Base-by-base conservation (phyloP, 164 flowering plant species). In the Echeveria elegans region DNA sequence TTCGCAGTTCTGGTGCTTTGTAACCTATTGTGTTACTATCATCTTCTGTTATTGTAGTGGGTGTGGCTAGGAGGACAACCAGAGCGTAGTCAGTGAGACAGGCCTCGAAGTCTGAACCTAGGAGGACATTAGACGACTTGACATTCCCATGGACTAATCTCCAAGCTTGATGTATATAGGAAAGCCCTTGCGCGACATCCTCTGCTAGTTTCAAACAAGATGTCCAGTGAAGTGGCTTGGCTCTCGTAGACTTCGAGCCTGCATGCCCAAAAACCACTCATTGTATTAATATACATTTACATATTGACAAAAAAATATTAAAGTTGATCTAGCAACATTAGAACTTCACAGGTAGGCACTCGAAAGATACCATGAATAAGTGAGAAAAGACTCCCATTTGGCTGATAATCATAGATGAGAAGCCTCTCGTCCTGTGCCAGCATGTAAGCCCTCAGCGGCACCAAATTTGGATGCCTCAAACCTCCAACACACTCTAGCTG, bases 171-270 rank as follows among this genome's bases (percentile, higher is more conserved):
- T 94, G 99, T 71, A 94, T 85, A 81, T 87, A 87, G 66, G 90
- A 81, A n/a, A 94, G 88, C 21, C 99, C 99, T 60, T 89, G 96
- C 1, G 96, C 96, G n/a, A 88, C 83, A 61, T 91, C 99, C 67
- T 89, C 99, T n/a, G 97, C 99, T 76, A 94, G 92, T 69, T 94
- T 94, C 69, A 94, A 72, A 80, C 99, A 91, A 32, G 97, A 91
- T 6, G 97, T 94, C 99, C 99, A 94, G 77, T 94, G 98, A 1
- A 94, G 84, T 21, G 98, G 98, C 82, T 85, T 94, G 16, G 96
- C 88, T 64, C 88, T 79, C 6, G 85, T 53, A 60, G 97, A 90
- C 75, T 81, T 94, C 28, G 96, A 82, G 66, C 93, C 98, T 94
- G 80, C 52, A 65, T 16, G 38, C 28, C 23, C 50, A 12, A 64